Base-by-base conservation (phyloP, 1,284 basidiomycete species). In the Paramarasmius palmivorus region DNA sequence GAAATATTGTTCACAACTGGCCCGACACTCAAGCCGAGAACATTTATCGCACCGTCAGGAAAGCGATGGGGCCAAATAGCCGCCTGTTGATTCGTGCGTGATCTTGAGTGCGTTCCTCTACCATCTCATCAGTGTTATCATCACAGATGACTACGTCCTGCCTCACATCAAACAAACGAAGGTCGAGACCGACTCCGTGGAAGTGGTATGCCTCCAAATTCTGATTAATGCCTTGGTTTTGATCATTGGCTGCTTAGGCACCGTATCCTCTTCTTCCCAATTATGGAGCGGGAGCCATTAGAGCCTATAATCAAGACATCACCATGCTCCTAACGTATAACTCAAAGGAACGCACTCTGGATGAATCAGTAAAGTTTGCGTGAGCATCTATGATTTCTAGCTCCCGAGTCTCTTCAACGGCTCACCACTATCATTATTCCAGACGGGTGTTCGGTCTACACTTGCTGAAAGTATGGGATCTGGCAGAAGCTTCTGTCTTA, bases 241-340 rank as follows among this genome's bases (percentile, higher is more conserved):
- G 9, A 29, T 38, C 20, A 38, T 22, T 2, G 17, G 14, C 20
- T 49, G 3, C n/a, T n/a, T 20, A 49, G 48, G 48, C 48, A 25
- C 48, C 48, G n/a, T 17, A 12, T 2, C 48, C 48, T 8, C n/a
- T 49, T 4, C 35, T 49, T n/a, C 48, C 48, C 7, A 49, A 38
- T 35, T 49, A 37, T 38, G 48, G 48, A 9, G 32, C 32, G n/a
- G 48, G 48, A 38, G 20, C 17, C n/a, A 37, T 37, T 4, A 17
- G 48, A 19, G 2, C 25, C 12, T 38, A 49, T 20, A 36, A 23
- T 23, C 48, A 49, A n/a, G 48, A 49, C 10, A 29, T 49, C n/a
- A 37, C 37, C 3, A 49, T 49, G 48, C 48, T 49, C 34, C n/a
- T 37, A 12, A 49, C 36, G 34, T 49, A 49, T 25, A 49, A 49